Evolutionary conservation across 1,284 basidiomycete species (phyloP), one percentile per base, ranked within the genome.

Genomic region (Cryptococcus wingfieldii): DNA sequence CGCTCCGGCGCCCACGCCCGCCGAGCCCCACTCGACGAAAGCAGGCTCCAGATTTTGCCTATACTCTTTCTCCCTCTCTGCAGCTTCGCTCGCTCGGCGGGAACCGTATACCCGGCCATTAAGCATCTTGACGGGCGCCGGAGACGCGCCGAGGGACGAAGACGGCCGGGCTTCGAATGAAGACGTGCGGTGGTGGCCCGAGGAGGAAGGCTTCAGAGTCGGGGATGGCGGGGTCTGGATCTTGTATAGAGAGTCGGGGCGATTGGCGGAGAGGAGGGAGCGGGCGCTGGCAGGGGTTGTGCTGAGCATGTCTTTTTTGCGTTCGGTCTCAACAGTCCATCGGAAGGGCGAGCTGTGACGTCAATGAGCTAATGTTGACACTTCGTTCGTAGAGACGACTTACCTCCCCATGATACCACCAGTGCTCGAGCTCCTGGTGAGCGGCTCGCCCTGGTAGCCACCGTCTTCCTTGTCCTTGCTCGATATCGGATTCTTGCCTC

Each of bases 61-160:
- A 18, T 55, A 42, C 31, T 55, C 37, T 44, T 61, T 62, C 51
- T 69, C 66, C 45, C 60, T 38, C 14, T 62, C 66, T 3, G 71
- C 68, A 14, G 68, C 66, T 51, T 72, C 68, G 41, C 66, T 68
- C 6, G 68, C 70, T 3, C 74, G 66, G 9, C 74, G 67, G 8
- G 65, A 62, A 13, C 76, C 76, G 53, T 77, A 77, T 4, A 77
- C 72, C 18, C 76, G 59, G 0, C 76, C 76, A 59, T 77, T 77
- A 49, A 77, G 68, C 69, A 77, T 72, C 53, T 61, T 63, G 38
- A 74, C 72, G 2, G 65, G 58, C 9, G 25, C 49, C 10, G 66
- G 64, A 6, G 67, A 68, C 9, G 61, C 41, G 9, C 57, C 47
- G 19, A 62, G 48, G 3, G 43, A 42, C 5, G 47, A 27, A 31